Evolutionary conservation across 1,139 yeast genomes (phyloP).

Genomic region (Kazachstania sp.): DNA sequence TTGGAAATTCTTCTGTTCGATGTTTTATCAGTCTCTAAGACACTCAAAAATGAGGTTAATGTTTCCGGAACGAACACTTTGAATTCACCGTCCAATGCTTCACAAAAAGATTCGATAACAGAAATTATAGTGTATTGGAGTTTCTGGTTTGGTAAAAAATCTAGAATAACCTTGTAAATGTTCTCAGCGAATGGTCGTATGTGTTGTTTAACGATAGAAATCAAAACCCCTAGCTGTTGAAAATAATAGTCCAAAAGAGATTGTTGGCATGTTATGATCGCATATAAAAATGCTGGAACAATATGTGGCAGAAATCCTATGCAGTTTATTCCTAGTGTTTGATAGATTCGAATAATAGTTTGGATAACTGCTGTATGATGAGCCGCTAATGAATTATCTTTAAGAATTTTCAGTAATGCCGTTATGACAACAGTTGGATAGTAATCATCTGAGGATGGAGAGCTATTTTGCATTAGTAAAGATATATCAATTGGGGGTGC

Average conservation of each 20-base stretch:
- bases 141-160: slow-evolving; percentile 58
- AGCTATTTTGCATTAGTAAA: slow-evolving; percentile 84
- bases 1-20: slow-evolving; percentile 57
- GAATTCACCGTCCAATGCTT: slow-evolving; percentile 88
- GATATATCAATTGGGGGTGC: slow-evolving; percentile 90
- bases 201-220: slow-evolving; percentile 81
- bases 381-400: slow-evolving; percentile 73
- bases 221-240: slow-evolving; percentile 75
- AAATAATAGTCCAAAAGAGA: slow-evolving; percentile 81
- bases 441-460: slow-evolving; percentile 89
- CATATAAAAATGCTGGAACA: slow-evolving; percentile 78
- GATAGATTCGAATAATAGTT: slow-evolving; percentile 85
- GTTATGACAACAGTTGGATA: slow-evolving; percentile 93
- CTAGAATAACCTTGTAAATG: slow-evolving; percentile 65
- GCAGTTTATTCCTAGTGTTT: slow-evolving; percentile 79
- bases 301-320: slow-evolving; percentile 82
- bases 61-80: slow-evolving; percentile 74
- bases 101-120: slow-evolving; percentile 74
- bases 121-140: slow-evolving; percentile 73
- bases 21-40: slow-evolving; percentile 69
- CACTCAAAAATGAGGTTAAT: slow-evolving; percentile 64
- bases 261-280: slow-evolving; percentile 77
- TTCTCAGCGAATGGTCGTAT: slow-evolving; percentile 75
- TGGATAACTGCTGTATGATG: slow-evolving; percentile 93
- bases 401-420: slow-evolving; percentile 74